Base-by-base conservation (phyloP, 75 land plant genomes). In the Sequoia sempervirens region DNA sequence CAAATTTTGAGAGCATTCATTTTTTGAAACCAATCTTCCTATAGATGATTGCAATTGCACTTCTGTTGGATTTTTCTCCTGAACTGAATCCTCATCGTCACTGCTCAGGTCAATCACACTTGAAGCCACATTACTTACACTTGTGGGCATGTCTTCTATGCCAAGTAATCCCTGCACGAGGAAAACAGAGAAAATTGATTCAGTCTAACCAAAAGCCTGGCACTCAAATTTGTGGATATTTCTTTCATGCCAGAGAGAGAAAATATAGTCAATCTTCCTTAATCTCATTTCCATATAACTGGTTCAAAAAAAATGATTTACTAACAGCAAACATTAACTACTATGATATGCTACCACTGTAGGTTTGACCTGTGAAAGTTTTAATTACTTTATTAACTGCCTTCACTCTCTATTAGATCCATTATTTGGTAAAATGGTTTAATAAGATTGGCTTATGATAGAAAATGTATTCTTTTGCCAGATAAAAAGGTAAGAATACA, bases 31-130 rank as follows among this genome's bases (percentile, higher is more conserved):
- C 3, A 12, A 13, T 30, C 34, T 45, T 78, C 30, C 50, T 81
- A 28, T 54, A 32, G 82, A 34, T 14, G 26, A 54, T 14, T 15
- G 28, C 37, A 14, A n/a, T 52, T 54, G 56, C 36, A 13, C 30
- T 47, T 81, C 61, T 52, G 82, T 45, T 15, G 83, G 43, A 40
- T 2, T 69, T 41, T 75, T 82, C 41, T 47, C 52, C 52, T 66
- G 78, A 15, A 37, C 2, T 41, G 75, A 40, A 82, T 82, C 78
- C 32, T 82, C 79, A 2, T 82, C 83, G 40, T 82, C 83, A 82
- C 83, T 82, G 80, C 80, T 82, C 45, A 82, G 46, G 40, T 82
- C 83, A 73, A 82, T 70, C 10, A 82, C 45, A 82, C 73, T 43
- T 5, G 45, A n/a, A 82, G 81, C 32, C 73, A 82, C 28, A 14